Conservation (phyloP, 352 stramenopile genomes). For the Globisporangium cylindrosporum region DNA sequence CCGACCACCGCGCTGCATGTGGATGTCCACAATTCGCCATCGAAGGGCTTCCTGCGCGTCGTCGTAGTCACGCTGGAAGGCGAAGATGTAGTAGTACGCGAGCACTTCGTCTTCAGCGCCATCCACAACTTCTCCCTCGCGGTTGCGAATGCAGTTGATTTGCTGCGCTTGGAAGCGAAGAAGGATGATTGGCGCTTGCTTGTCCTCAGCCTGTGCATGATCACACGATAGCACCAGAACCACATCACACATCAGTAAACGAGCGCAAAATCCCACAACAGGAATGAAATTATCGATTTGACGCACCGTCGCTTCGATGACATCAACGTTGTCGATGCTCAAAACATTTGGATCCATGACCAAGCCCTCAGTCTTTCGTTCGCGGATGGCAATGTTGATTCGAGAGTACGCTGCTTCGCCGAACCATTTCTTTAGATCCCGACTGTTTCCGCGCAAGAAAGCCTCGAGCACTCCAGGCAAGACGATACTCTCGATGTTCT, state of each 20-base stretch:
- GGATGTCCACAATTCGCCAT: constrained; percentile 86
- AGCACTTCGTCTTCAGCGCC: constrained; percentile 96
- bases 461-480: constrained; percentile 94
- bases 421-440: constrained; percentile 96
- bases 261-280: no score
- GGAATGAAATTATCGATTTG: neutral
- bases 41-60: constrained; percentile 87
- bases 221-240: neutral
- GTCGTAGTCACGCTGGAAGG: constrained; percentile 97
- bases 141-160: constrained; percentile 98
- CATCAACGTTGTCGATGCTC: constrained; percentile 96
- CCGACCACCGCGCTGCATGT: constrained; percentile 75
- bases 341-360: constrained; percentile 95
- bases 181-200: constrained; percentile 94
- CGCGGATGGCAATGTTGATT: constrained; percentile 92
- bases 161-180: constrained; percentile 98
- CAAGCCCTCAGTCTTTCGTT: constrained; percentile 92
- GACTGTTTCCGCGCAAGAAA: constrained; percentile 93
- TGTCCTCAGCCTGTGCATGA: constrained; percentile 72
- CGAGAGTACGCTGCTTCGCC: constrained; percentile 94
- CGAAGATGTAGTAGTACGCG: constrained; percentile 97
- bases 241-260: neutral
- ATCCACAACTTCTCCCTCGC: constrained; percentile 95
- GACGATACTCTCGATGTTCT: constrained; percentile 92
- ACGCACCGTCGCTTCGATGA: constrained; percentile 90